Evolutionary conservation across 2,329 filamentous ascomycete genomes (phyloP), one percentile per base, ranked within the genome.

Genomic region (Scleromitrula shiraiana): DNA sequence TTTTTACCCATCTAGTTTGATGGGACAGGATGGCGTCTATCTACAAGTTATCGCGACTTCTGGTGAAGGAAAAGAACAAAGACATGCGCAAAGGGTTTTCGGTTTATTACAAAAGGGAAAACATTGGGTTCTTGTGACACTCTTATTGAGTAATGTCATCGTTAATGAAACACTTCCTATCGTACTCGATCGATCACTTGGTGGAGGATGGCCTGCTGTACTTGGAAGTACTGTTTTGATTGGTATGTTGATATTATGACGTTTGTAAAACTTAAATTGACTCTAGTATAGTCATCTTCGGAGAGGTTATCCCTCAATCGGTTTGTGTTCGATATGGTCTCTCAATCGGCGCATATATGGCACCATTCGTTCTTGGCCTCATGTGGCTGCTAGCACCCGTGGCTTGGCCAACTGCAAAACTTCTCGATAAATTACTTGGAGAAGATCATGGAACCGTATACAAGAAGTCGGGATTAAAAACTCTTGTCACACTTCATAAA

Each of bases 391-490:
- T 94, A 72, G 81, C 86, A 8, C 89, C 90, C 2, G 73, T 97
- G 40, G 89, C 91, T 38, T 98, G 88, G 84, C 93, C 93, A 2
- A 94, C 88, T 6, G 93, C 93, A 19, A 95, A 97, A 68, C 78
- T 98, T 17, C 85, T 98, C 60, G 93, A 98, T 68, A 88, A 80
- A 70, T 77, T 96, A 7, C 80, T 98, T 3, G 93, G 93, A 52
- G 86, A 95, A 67, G 91, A 97, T 62, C 91, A 97, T 64, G 91
- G 91, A 45, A 96, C 90, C 1, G 82, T 91, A 36, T 98, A 98
- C 78, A 97, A 97, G 70, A 98, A 97, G 72, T 91, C 89, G 52
- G 93, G 93, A 0, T 70, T 98, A 58, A 98, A 98, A 73, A 97
- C 93, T 0, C 74, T 98, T 24, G 93, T 98, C 23, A 95, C 89